These are phyloP conservation scores for Podaxis rugospora DNA, from an alignment of 768 basidiomycete genomes.

Conservation along the genomic window DNA sequence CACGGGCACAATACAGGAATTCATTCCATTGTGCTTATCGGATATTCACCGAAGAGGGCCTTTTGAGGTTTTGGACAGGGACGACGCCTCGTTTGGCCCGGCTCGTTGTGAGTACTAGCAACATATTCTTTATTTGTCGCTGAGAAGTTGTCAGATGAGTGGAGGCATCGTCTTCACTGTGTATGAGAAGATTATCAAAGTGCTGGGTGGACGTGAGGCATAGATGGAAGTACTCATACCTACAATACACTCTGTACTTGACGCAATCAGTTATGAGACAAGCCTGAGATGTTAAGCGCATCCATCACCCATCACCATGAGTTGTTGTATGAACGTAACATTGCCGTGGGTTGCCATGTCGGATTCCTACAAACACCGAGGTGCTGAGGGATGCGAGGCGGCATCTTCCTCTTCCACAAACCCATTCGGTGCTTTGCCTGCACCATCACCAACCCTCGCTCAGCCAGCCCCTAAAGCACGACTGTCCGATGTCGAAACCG, in stretches of 20 bases:
- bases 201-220: conserved; percentile 15
- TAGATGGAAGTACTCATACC: neutral
- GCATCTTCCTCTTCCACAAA: too few species aligned
- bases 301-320: too few species aligned
- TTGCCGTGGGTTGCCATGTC: too few species aligned
- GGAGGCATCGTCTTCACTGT: conserved; percentile 92
- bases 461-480: neutral
- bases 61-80: conserved; percentile 93
- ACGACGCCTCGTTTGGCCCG: conserved; percentile 87
- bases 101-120: conserved; percentile 58
- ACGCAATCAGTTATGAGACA: neutral
- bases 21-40: conserved; percentile 95
- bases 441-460: neutral
- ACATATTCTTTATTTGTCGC: neutral
- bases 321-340: too few species aligned
- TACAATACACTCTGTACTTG: neutral
- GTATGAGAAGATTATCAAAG: conserved; percentile 76
- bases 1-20: conserved; percentile 81
- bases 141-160: conserved; percentile 52
- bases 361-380: too few species aligned
- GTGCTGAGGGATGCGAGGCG: too few species aligned
- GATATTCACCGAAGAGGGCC: conserved; percentile 90
- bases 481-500: neutral
- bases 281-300: too few species aligned
- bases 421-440: too few species aligned